Base-by-base conservation (phyloP, 495 filamentous ascomycete genomes). In the Penicilliopsis zonata region DNA sequence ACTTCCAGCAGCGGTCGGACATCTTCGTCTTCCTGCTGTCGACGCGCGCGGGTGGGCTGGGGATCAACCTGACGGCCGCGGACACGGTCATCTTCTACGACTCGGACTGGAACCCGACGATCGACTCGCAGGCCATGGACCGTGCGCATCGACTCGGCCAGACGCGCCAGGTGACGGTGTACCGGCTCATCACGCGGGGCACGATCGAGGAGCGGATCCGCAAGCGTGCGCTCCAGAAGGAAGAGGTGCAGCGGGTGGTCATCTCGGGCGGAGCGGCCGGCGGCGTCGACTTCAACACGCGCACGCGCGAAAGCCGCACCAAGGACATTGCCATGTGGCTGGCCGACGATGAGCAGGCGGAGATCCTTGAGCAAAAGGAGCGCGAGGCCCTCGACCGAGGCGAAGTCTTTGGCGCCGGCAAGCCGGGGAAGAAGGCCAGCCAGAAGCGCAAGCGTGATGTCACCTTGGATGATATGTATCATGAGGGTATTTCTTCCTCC, bases 11-110 rank as follows among this genome's bases (percentile, higher is more conserved):
- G 8, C 74, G 80, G 13, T 76, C 85, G 0, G 85, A 94, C 6
- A 90, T 96, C 42, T 98, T 98, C 55, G 79, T 98, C 36, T 98
- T 98, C 71, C 63, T 98, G 13, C 70, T 98, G 12, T 90, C 82
- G 17, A 98, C 92, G 3, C 86, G 90, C 55, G 92, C 90, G 18
- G 90, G 90, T 72, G 90, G 90, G 58, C 72, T 98, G 20, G 90
- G 90, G 59, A 96, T 98, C 47, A 98, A 98, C 47, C 63, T 99
- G 10, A 96, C 90, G 1, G 92, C 90, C 19, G 92, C 92, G 15
- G 90, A 95, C 53, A 93, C 90, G 0, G 92, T 99, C 47, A 96
- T 99, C 47, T 99, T 99, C 61, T 99, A 99, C 58, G 92, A 99
- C 52, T 73, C 94, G 26, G 92, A 99, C 57, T 98, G 90, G 90